Conservation (phyloP, 495 filamentous ascomycete species). For the Bacidia rubella region DNA sequence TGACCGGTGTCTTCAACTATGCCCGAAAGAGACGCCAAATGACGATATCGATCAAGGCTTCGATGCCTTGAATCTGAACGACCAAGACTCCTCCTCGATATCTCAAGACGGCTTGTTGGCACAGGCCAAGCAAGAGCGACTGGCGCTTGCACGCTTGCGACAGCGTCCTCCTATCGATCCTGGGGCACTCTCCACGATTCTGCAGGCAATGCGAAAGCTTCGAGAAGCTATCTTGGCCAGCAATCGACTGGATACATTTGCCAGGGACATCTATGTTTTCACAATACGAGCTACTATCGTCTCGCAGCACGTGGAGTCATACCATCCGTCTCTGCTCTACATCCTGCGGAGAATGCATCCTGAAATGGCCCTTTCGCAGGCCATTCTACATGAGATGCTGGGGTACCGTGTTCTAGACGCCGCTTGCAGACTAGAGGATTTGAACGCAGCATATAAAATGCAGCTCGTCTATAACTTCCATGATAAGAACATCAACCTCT, state of each 20-base stretch:
- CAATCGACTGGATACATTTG: constrained; percentile 44
- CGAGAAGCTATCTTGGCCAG: constrained; percentile 75
- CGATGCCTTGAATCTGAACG: not conserved
- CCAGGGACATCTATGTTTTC: constrained; percentile 29
- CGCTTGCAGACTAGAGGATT: constrained; percentile 68
- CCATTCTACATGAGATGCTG: constrained; percentile 63
- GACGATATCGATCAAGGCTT: constrained; percentile 63
- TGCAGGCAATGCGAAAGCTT: constrained; percentile 75
- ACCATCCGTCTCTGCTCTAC: constrained; percentile 73
- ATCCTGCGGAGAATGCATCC: constrained; percentile 60
- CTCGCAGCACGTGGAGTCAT: constrained; percentile 67
- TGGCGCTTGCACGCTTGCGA: not conserved
- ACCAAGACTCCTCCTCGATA: not conserved
- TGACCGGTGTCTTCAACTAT: constrained; percentile 77
- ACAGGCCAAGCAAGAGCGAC: not conserved
- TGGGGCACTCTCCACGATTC: constrained; percentile 43
- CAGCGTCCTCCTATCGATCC: constrained; percentile 17
- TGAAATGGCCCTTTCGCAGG: constrained; percentile 43
- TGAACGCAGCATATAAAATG: constrained; percentile 56
- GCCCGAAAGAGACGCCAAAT: constrained; percentile 48
- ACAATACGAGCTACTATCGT: constrained; percentile 56
- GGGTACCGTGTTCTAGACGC: constrained; percentile 77
- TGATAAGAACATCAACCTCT: constrained; percentile 48
- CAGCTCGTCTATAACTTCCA: constrained; percentile 38
- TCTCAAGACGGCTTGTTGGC: not conserved